A percentile compares a stretch with the other conserved stretches of the same genome.
Evolutionary conservation across 2,329 filamentous ascomycete species (phyloP).

Genomic region (Fusarium kyushuense): DNA sequence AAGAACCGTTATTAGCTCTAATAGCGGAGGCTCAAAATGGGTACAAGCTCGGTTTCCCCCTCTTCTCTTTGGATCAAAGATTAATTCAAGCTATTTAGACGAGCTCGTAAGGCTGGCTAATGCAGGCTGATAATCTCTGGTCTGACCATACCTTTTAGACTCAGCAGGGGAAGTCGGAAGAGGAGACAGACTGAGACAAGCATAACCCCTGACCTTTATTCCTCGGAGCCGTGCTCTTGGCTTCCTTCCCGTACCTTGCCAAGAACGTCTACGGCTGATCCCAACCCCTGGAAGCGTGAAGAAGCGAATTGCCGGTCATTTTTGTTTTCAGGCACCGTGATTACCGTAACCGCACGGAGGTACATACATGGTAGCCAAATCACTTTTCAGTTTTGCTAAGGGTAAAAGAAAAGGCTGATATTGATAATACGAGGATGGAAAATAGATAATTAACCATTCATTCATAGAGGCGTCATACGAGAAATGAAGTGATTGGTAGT

Average conservation of each 20-base stretch:
- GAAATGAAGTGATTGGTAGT: conserved; percentile 31
- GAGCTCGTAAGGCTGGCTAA: conserved; percentile 37
- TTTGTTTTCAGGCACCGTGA: background rate
- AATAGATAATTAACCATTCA: background rate
- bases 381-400: background rate
- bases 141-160: background rate
- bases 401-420: background rate
- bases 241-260: background rate
- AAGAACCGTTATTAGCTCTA: background rate
- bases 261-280: background rate
- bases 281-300: background rate
- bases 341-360: conserved; percentile 16
- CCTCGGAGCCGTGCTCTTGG: conserved; percentile 4
- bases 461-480: conserved; percentile 26
- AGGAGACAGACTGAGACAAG: conserved; percentile 19
- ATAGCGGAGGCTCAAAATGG: conserved; percentile 25
- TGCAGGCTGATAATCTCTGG: conserved; percentile 22
- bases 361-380: background rate
- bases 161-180: conserved; percentile 14
- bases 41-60: background rate
- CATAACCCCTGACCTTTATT: conserved; percentile 5
- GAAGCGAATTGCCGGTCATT: background rate
- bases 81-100: background rate
- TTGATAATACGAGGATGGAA: conserved; percentile 24
- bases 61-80: background rate